Base-by-base conservation (phyloP, 129 eudicot species). In the Deinandra increscens region DNA sequence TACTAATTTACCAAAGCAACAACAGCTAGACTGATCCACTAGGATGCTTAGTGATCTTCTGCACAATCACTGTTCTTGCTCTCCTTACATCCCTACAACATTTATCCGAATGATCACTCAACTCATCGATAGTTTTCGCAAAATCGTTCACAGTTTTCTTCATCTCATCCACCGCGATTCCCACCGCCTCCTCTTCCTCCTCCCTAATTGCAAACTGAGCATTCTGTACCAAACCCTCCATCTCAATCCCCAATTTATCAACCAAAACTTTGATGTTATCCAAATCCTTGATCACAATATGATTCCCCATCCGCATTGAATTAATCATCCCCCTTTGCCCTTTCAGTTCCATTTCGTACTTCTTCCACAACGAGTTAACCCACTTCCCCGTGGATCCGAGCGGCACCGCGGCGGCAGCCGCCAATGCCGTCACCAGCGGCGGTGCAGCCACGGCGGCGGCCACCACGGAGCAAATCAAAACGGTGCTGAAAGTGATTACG, bases 351-450 rank as follows among this genome's bases (percentile, higher is more conserved):
- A 45, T 79, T 66, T 90, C 97, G 9, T 71, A 82, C 45, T 81
- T 87, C 70, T 73, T 87, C 97, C 97, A 86, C 18, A 87, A 53
- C 1, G 95, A 84, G 61, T 90, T 86, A 3, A 84, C 43, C 91
- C 97, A 90, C 50, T 69, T 82, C 80, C 97, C 97, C 97, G 84
- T 84, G 3, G 95, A 86, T 61, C 97, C 97, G 5, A 84, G 45
- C 0, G 97, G 95, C 78, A 90, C 87, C 0, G 91, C 79, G 3
- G 94, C 97, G 0, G 88, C 97, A 1, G 94, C 97, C 11, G 94
- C 94, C 65, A 90, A 14, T 0, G 97, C 94, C 7, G 88, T 78
- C 67, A 90, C 81, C 66, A 87, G 78, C 0, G 91, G 89, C 0
- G 97, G 95, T 0, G 97, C 97, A 17, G 91, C 63, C 44, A 90